Evolutionary conservation across 208 protist genomes (phyloP), one percentile per base, ranked within the genome.

Genomic region (Naegleria lovaniensis): DNA sequence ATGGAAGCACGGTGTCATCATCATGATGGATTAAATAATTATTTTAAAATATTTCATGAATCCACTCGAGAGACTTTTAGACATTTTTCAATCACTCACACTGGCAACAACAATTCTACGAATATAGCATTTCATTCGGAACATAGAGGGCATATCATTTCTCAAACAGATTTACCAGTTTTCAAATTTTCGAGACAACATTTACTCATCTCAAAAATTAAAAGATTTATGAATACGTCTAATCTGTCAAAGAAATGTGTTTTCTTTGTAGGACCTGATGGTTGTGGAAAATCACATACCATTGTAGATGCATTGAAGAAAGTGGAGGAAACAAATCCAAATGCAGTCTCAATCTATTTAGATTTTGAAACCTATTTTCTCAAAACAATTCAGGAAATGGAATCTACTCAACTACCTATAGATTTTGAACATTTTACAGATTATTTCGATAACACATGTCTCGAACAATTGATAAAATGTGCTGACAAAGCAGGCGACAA

Each of bases 291-390:
- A 9, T 36, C 67, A 79, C 16, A 79, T 6, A 36, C 29, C 0
- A 36, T 79, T 0, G 0, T 9, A 13, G 6, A 29, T 6, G 29
- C 25, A 36, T 15, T 79, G 29, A 9, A 79, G n/a, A 79, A 36
- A 33, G 25, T 79, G 9, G 67, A 36, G n/a, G 58, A 75, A 75
- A 79, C 29, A 36, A 25, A 79, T 36, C 7, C 7, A 36, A 33
- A 6, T 36, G 67, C 25, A 79, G 67, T 79, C n/a, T 13, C 29
- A 36, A 36, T 79, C 7, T 79, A 36, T 36, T 79, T 79, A 33
- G 67, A 79, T 79, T 79, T 79, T 79, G 67, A 79, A 79, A 79
- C 29, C 5, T 79, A 79, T 79, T 79, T 79, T 79, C 16, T 36
- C 19, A 79, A 79, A 36, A 79, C 16, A 2, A 79, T 5, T 2